Conservation (phyloP, 306 rosid genomes). For the Lathyrus aphaca region DNA sequence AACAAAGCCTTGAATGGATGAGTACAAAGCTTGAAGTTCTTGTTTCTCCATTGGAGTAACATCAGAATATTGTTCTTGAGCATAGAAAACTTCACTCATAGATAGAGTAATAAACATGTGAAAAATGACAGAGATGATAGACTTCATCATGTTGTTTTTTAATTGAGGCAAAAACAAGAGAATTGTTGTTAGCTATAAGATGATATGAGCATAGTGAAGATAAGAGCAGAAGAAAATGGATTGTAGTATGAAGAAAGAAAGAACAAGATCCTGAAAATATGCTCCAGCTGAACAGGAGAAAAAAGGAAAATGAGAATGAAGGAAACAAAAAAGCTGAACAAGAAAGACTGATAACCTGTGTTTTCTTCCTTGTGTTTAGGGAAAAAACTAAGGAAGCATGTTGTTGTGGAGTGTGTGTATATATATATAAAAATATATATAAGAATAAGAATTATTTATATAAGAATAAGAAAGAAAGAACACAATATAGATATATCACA, state of each 20-base stretch:
- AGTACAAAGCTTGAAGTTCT: conserved; percentile 72
- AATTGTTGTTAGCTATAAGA: neutral
- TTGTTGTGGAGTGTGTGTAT: neutral
- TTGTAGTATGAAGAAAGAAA: conserved; percentile 44
- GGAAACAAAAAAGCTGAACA: conserved; percentile 50
- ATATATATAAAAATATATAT: neutral
- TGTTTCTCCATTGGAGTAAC: conserved; percentile 79
- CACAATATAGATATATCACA: conserved; percentile 48
- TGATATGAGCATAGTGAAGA: conserved; percentile 20
- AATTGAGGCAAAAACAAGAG: neutral
- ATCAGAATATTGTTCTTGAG: conserved; percentile 49
- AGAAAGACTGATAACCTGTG: conserved; percentile 39
- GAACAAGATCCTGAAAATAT: conserved; percentile 45
- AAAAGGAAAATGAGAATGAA: conserved; percentile 24
- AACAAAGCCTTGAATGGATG: conserved; percentile 88
- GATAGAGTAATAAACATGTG: conserved; percentile 43
- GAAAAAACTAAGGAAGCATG: conserved; percentile 59
- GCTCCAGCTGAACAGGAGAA: conserved; percentile 25
- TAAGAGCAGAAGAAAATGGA: neutral
- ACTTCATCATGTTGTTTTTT: conserved; percentile 57
- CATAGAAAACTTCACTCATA: conserved; percentile 51
- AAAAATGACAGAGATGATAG: conserved; percentile 3
- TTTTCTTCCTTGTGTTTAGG: conserved; percentile 49
- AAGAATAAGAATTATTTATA: neutral
- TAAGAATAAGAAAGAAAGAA: conserved; percentile 21